A percentile compares a stretch with the other conserved stretches of the same genome.
Evolutionary conservation across 768 basidiomycete species (phyloP).

Genomic region (Porphyrellus cyaneotinctus): DNA sequence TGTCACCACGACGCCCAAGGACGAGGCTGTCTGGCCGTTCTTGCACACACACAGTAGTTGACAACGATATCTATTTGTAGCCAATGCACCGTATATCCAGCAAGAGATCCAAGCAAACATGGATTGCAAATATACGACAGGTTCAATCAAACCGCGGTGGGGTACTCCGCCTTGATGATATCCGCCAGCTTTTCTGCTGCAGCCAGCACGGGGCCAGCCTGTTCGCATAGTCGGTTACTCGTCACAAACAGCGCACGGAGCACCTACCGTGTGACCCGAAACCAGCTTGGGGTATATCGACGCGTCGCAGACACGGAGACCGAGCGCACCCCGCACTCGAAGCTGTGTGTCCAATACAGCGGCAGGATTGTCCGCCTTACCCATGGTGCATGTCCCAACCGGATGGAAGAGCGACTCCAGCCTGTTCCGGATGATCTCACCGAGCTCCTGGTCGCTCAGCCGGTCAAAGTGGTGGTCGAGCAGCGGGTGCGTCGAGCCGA

Average conservation of each 20-base stretch:
- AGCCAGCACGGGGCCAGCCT: slow-evolving; percentile 31
- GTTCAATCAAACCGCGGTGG: background rate
- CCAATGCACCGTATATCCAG: background rate
- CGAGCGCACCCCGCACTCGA: slow-evolving; percentile 39
- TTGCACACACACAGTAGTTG: background rate
- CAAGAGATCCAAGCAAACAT: background rate
- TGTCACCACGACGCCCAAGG: slow-evolving; percentile 25
- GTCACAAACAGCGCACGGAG: background rate
- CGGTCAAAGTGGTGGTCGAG: slow-evolving; percentile 38
- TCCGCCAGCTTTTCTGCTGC: slow-evolving; percentile 36
- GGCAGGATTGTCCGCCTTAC: slow-evolving; percentile 36
- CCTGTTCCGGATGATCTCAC: slow-evolving; percentile 30
- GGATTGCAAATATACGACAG: no score
- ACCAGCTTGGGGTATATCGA: slow-evolving; percentile 42
- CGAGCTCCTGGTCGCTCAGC: slow-evolving; percentile 34
- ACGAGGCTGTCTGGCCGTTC: slow-evolving; percentile 31
- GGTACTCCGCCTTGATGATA: slow-evolving; percentile 27
- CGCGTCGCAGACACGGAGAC: slow-evolving; percentile 46
- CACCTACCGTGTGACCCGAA: slow-evolving; percentile 43
- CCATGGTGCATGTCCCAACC: slow-evolving; percentile 34
- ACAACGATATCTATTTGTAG: background rate
- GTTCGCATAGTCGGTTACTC: background rate
- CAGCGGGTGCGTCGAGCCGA: slow-evolving; percentile 22
- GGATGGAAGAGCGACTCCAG: slow-evolving; percentile 44
- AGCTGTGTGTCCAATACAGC: slow-evolving; percentile 44